Evolutionary conservation across 176 grass and related monocot species (phyloP), one percentile per base, ranked within the genome.

Genomic region (Microstegium vimineum): DNA sequence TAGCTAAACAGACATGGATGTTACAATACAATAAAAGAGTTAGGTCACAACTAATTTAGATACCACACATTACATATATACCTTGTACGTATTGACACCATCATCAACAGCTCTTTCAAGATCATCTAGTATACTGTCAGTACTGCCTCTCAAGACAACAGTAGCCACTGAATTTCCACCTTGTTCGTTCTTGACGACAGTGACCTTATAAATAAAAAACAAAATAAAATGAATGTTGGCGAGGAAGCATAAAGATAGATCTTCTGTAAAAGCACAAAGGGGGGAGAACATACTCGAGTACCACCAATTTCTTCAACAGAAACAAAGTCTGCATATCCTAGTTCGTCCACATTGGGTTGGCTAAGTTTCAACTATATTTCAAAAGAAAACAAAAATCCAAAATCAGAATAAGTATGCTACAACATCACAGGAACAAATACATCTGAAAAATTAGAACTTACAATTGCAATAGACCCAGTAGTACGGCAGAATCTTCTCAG

Each of bases 71-170:
- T n/a, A n/a, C n/a, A n/a, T n/a, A n/a, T 37, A 89, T 51, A 98
- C 93, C 93, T 99, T 99, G 82, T 91, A 99, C 18, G 91, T 91
- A 86, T 99, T 99, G 68, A 95, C 87, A 56, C 96, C 96, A 83
- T 99, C 96, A 85, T 99, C 96, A 51, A 95, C 91, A 75, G 91
- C 96, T 90, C 93, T 95, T 87, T 99, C 96, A 6, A 93, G 93
- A 83, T 99, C 89, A 88, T 99, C 96, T 69, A 99, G 75, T 79
- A 99, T 99, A 80, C 91, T 93, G 46, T 99, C 93, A 57, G 96
- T 95, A 81, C 93, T 99, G 61, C 93, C 93, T 85, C 96, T 74
- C 74, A 95, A 87, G 46, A 99, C 91, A 65, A 99, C 73, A 33
- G 93, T 99, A 62, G 93, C 82, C 57, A 99, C 96, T 26, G 87